These are phyloP conservation scores for Actinidia arguta DNA, from an alignment of 179 eudicot genomes.

Conservation along the genomic window DNA sequence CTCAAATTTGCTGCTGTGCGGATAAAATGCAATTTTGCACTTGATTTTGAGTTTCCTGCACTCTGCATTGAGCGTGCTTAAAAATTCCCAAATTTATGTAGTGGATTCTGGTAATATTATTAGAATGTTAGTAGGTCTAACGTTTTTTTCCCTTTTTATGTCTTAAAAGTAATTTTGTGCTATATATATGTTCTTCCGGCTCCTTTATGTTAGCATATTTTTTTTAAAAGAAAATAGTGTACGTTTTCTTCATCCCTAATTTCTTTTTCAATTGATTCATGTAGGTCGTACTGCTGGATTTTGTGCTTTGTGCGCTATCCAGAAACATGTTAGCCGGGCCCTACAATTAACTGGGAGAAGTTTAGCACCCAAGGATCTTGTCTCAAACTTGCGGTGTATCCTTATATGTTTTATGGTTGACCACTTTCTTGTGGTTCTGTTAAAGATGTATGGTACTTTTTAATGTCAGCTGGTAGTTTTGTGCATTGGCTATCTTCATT, in stretches of 20 bases:
- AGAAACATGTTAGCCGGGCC: conserved; percentile 90
- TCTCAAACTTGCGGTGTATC: conserved; percentile 96
- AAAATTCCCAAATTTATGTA: not conserved
- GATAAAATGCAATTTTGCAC: not conserved
- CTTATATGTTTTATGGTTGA: conserved; percentile 28
- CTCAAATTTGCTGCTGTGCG: no score
- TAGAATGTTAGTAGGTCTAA: not conserved
- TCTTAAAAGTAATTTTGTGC: not conserved
- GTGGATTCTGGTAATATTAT: not conserved
- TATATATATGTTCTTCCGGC: not conserved
- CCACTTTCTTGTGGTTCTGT: conserved; percentile 3
- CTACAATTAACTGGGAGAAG: conserved; percentile 84
- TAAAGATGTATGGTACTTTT: not conserved
- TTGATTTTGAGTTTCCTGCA: not conserved
- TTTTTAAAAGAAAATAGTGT: not conserved
- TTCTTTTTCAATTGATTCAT: conserved; percentile 24
- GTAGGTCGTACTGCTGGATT: conserved; percentile 91
- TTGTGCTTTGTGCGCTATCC: conserved; percentile 93
- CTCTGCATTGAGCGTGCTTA: not conserved
- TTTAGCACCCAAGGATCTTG: conserved; percentile 90
- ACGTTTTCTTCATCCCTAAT: not conserved
- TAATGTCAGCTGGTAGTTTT: not conserved
- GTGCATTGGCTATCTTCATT: not conserved
- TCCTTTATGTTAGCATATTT: not conserved
- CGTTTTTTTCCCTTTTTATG: not conserved